phyloP scores from a whole-genome alignment of 768 basidiomycete species.

The Gautieria morchelliformis region DNA sequence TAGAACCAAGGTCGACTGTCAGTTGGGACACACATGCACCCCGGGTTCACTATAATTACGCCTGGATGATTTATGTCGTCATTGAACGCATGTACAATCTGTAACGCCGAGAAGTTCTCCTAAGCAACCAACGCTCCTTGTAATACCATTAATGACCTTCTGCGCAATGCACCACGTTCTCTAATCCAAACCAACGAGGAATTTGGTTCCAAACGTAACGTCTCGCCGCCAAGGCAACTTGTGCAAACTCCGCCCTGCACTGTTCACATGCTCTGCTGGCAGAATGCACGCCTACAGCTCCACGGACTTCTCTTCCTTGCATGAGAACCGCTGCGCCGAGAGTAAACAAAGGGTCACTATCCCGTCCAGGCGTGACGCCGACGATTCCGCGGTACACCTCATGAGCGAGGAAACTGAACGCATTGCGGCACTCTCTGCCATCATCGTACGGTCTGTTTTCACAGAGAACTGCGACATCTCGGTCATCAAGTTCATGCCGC shows the following conservation, averaged over 20 bases:
- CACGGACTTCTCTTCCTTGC: slow-evolving; percentile 44
- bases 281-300: slow-evolving; percentile 31
- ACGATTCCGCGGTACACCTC: slow-evolving; percentile 67
- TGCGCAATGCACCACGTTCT: slow-evolving; percentile 14
- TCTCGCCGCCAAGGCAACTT: slow-evolving; percentile 48
- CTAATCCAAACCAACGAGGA: slow-evolving; percentile 57
- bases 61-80: no score
- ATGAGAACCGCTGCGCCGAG: slow-evolving; percentile 59
- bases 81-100: no score
- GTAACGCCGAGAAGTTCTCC: neutral
- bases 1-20: neutral
- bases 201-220: slow-evolving; percentile 58
- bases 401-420: slow-evolving; percentile 67
- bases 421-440: slow-evolving; percentile 53
- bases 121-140: no score
- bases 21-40: neutral
- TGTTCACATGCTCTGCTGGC: slow-evolving; percentile 53
- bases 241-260: slow-evolving; percentile 53
- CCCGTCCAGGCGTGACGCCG: slow-evolving; percentile 54
- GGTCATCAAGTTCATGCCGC: neutral
- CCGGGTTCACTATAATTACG: neutral
- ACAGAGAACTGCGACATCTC: neutral
- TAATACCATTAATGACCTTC: neutral
- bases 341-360: slow-evolving; percentile 61
- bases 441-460: slow-evolving; percentile 1